Conservation (phyloP, 2,329 filamentous ascomycete species). For the Epichloe coenophiala region DNA sequence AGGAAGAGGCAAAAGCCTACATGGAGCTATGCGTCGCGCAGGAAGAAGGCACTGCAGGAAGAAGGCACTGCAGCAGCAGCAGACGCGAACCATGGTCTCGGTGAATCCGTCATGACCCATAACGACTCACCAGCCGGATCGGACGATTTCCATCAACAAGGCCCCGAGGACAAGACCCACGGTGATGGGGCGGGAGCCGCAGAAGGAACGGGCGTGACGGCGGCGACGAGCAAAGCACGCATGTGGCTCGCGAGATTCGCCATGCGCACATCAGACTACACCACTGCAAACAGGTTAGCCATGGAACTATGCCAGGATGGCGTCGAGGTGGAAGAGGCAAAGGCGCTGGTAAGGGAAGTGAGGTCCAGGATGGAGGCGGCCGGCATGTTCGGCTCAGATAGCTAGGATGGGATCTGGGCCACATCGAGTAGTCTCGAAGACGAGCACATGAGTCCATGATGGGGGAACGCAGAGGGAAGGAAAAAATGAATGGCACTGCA, state of each 20-base stretch:
- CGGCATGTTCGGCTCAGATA: conserved; percentile 5
- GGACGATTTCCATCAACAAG: conserved; percentile 23
- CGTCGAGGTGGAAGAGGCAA: conserved; percentile 92
- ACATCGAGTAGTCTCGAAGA: not conserved
- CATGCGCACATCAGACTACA: conserved; percentile 61
- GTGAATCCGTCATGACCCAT: conserved; percentile 40
- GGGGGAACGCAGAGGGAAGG: too few species aligned
- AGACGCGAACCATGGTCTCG: conserved; percentile 24
- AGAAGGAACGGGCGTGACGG: conserved; percentile 70
- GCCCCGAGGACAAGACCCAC: conserved; percentile 10
- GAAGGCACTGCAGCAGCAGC: conserved; percentile 46
- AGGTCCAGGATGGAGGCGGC: conserved; percentile 57
- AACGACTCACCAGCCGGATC: conserved; percentile 34
- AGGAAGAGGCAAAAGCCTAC: conserved; percentile 73
- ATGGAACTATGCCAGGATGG: conserved; percentile 92
- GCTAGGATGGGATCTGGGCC: not conserved
- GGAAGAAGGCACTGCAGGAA: conserved; percentile 64
- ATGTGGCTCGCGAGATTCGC: conserved; percentile 86
- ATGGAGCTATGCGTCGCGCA: conserved; percentile 95
- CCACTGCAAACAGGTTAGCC: conserved; percentile 64
- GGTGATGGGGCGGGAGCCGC: conserved; percentile 9
- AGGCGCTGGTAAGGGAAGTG: conserved; percentile 79
- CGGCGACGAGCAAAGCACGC: conserved; percentile 80
- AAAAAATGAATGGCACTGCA: too few species aligned
- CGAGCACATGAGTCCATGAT: not conserved